Evolutionary conservation across 306 rosid species (phyloP).

Genomic region (Cucumis cinereus): DNA sequence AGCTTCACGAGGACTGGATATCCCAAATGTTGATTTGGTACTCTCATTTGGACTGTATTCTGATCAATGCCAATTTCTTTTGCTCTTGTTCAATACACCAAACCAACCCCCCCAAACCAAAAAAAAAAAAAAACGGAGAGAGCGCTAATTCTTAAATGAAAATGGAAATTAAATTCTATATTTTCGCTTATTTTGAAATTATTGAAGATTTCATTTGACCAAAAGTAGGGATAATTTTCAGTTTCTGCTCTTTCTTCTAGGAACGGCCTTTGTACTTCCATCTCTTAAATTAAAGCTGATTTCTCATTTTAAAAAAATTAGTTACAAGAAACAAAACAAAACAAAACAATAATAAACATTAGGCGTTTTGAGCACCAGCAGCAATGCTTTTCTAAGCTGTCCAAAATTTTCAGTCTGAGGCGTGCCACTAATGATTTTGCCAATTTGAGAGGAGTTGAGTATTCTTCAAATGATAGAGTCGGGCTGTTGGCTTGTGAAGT

Average conservation of each 20-base stretch:
- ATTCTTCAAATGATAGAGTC: background rate
- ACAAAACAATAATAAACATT: background rate
- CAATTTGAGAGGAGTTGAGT: background rate
- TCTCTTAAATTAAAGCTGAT: background rate
- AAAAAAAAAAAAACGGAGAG: background rate
- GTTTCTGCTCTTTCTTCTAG: background rate
- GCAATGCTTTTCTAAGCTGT: background rate
- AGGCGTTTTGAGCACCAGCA: background rate
- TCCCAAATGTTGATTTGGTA: conserved; percentile 96
- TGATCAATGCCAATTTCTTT: conserved; percentile 8
- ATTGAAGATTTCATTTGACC: background rate
- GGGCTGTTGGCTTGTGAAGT: background rate
- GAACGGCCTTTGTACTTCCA: background rate
- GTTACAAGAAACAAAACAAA: too few relatives aligned
- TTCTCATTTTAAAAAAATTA: background rate
- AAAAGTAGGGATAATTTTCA: background rate
- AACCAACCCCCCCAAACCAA: too few relatives aligned
- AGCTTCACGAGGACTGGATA: conserved; percentile 97
- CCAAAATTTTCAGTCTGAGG: background rate
- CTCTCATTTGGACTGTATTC: conserved; percentile 10
- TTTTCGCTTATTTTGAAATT: background rate
- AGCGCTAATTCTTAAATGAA: background rate
- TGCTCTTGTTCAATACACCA: background rate
- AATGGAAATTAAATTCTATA: background rate
- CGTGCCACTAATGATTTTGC: background rate